Percentiles rank a stretch among this genome's conserved stretches.
phyloP scores from a whole-genome alignment of 768 basidiomycete species.

The Boletus rex-veris region DNA sequence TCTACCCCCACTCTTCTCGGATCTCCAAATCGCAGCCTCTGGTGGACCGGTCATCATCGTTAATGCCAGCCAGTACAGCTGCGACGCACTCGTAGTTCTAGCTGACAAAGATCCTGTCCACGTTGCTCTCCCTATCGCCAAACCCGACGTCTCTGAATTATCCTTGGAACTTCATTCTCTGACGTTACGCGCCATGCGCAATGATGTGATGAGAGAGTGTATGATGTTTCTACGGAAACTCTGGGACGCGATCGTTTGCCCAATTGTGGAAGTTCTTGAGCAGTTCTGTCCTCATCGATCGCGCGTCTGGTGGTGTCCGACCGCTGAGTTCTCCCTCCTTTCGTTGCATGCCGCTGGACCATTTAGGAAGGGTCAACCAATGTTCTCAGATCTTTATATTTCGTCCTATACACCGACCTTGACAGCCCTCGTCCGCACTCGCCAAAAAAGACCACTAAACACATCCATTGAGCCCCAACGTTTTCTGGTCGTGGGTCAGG shows the following conservation, averaged over 20 bases:
- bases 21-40: constrained; percentile 15
- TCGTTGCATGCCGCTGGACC: background rate
- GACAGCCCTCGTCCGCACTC: background rate
- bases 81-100: constrained; percentile 33
- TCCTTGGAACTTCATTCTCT: background rate
- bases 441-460: background rate
- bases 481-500: constrained; percentile 1
- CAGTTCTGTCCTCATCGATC: background rate
- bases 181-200: background rate
- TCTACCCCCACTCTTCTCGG: constrained; percentile 12
- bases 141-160: background rate
- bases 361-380: background rate
- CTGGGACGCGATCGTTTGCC: constrained; percentile 18
- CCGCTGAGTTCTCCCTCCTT: constrained; percentile 1
- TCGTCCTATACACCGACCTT: background rate
- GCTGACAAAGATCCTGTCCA: constrained; percentile 1
- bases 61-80: constrained; percentile 29
- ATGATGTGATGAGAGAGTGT: background rate
- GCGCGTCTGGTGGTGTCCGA: constrained; percentile 15
- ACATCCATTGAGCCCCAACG: background rate
- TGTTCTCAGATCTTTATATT: background rate
- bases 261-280: constrained; percentile 9
- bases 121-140: background rate
- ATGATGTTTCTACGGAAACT: constrained; percentile 1
- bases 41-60: constrained; percentile 34